phyloP scores from a whole-genome alignment of 1,139 yeast genomes.

The Meyerozyma elateridarum region DNA sequence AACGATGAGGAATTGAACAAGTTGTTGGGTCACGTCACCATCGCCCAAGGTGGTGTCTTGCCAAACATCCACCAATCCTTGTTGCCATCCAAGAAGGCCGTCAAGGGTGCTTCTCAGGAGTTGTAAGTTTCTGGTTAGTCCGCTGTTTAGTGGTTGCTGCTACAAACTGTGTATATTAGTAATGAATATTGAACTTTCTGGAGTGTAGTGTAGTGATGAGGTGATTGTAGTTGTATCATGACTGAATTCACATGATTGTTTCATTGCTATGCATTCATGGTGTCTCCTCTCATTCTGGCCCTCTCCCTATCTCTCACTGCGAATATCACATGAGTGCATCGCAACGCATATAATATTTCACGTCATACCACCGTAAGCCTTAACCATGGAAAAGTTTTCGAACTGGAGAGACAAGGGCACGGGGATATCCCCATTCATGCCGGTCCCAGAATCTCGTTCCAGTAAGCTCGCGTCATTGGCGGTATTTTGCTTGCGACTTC shows the following conservation, averaged over 20 bases:
- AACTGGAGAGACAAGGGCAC: conserved; percentile 76
- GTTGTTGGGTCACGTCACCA: conserved; percentile 84
- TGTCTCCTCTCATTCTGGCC: too few relatives aligned
- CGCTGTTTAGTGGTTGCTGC: conserved; percentile 2
- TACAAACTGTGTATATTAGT: conserved; percentile 5
- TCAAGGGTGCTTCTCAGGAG: conserved; percentile 81
- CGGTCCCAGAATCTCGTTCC: conserved; percentile 22
- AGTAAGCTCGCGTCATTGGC: conserved; percentile 14
- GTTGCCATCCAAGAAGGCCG: conserved; percentile 86
- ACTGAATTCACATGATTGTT: too few relatives aligned
- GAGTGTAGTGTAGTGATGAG: too few relatives aligned
- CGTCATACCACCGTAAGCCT: too few relatives aligned
- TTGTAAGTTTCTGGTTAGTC: conserved; percentile 40
- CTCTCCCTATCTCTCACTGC: too few relatives aligned
- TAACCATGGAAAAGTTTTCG: conserved; percentile 70
- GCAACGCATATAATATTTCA: too few relatives aligned
- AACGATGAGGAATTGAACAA: conserved; percentile 51
- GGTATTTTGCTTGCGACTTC: conserved; percentile 22
- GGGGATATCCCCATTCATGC: conserved; percentile 77
- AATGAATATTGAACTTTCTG: conserved; percentile 6
- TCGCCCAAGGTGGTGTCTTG: conserved; percentile 97
- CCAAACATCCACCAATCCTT: conserved; percentile 96
- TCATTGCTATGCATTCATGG: too few relatives aligned
- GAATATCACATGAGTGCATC: too few relatives aligned
- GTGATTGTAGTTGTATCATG: too few relatives aligned